Evolutionary conservation across 192 early-diverging fungal species (phyloP).

Genomic region (Entophlyctis luteolus): DNA sequence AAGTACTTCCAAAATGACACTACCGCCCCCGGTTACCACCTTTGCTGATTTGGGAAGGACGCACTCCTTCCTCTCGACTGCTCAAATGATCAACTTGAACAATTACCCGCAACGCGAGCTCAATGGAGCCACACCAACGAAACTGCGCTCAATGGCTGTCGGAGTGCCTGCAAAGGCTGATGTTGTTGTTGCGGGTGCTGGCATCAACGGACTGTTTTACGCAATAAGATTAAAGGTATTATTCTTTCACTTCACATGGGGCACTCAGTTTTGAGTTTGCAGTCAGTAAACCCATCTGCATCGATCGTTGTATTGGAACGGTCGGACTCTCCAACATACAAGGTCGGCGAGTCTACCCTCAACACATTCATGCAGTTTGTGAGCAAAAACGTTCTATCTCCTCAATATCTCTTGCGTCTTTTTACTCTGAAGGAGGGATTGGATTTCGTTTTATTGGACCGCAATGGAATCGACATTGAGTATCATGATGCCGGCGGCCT

Average conservation of each 20-base stretch:
- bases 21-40: background rate
- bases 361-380: background rate
- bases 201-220: background rate
- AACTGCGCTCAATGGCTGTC: background rate
- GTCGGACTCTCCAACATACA: background rate
- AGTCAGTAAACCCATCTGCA: background rate
- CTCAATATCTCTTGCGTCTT: background rate
- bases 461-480: background rate
- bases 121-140: background rate
- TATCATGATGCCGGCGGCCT: background rate
- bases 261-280: background rate
- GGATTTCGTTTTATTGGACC: background rate
- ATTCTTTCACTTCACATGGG: background rate
- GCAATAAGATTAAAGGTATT: background rate
- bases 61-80: background rate
- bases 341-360: background rate
- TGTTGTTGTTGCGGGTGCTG: constrained; percentile 6
- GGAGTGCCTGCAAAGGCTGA: background rate
- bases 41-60: background rate
- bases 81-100: background rate
- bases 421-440: background rate
- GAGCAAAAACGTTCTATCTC: background rate
- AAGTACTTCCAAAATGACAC: background rate
- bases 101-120: background rate
- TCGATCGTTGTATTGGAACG: background rate